A percentile compares a stretch with the other conserved stretches of the same genome.
Evolutionary conservation across 1,139 yeast genomes (phyloP).

Genomic region (Zygosaccharomyces sapae): DNA sequence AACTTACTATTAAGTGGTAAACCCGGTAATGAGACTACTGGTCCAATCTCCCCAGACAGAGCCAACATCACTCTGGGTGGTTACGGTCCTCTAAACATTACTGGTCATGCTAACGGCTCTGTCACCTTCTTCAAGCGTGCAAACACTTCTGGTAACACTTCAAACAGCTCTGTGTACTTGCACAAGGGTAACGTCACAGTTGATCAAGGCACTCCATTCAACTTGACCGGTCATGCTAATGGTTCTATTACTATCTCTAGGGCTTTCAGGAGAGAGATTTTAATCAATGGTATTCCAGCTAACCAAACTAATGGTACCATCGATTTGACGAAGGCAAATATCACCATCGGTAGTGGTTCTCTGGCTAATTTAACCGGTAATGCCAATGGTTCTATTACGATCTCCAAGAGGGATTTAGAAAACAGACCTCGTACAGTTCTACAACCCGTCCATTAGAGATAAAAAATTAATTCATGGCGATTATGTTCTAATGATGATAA

Average conservation of each 20-base stretch:
- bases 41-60: too few species aligned
- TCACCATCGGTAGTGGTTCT: conserved; percentile 1
- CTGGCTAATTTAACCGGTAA: conserved; percentile 2
- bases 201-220: not conserved
- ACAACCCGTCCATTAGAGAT: not conserved
- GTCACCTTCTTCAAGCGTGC: conserved; percentile 3
- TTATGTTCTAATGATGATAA: not conserved
- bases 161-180: not conserved
- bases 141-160: not conserved
- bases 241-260: conserved; percentile 3
- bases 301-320: conserved; percentile 1
- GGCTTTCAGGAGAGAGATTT: not conserved
- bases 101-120: conserved; percentile 2
- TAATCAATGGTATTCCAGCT: not conserved
- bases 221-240: not conserved
- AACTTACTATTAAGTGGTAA: not conserved
- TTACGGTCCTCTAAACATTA: not conserved
- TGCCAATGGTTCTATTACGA: conserved; percentile 2
- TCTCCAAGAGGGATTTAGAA: not conserved
- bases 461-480: not conserved
- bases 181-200: not conserved
- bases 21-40: too few species aligned
- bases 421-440: not conserved
- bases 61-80: not conserved
- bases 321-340: not conserved